Evolutionary conservation across 2,329 filamentous ascomycete genomes (phyloP), one percentile per base, ranked within the genome.

Genomic region (Colletotrichum salicis): DNA sequence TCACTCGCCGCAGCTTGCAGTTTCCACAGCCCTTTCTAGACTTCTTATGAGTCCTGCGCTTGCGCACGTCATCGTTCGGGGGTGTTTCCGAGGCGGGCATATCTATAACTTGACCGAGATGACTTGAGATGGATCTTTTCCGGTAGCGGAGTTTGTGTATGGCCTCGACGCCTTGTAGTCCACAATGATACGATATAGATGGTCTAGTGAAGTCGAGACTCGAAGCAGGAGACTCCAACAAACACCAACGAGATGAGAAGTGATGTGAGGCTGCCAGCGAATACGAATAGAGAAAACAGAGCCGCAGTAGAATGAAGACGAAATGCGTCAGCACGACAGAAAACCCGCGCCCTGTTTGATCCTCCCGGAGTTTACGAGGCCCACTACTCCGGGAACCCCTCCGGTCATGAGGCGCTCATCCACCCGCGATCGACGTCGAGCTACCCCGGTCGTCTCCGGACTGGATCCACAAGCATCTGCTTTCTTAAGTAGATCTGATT

Each of bases 1-100:
- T 89, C 60, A 89, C 82, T 64, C 85, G 81, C 41, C 87, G 81
- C 24, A 89, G 75, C 74, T 89, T 89, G 77, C 88, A 90, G 74
- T 89, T 90, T 3, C 83, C 83, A 74, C 88, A 90, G 2, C 88
- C 88, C 15, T 81, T 79, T 22, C 86, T 81, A 1, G 87, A 89
- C 75, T 90, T 90, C 27, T 80, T 85, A 74, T 90, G 88, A 4
- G 79, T 55, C 57, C 78, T 81, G 33, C 82, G 79, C 60, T 78
- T 76, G 11, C 78, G 79, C 22, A 61, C 54, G 45, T 67, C 24
- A 13, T 19, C 35, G 6, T 2, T 10, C 3, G 24, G 12, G 11
- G 57, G 11, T 13, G 57, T 19, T 7, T 11, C 4, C 8, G 33
- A 19, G 4, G 57, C n/a, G 7, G 57, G 5, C 65, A 62, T 62